Percentiles rank a stretch among this genome's conserved stretches.
Evolutionary conservation across 352 stramenopile genomes (phyloP).

Genomic region (Paralagenidium karlingii): DNA sequence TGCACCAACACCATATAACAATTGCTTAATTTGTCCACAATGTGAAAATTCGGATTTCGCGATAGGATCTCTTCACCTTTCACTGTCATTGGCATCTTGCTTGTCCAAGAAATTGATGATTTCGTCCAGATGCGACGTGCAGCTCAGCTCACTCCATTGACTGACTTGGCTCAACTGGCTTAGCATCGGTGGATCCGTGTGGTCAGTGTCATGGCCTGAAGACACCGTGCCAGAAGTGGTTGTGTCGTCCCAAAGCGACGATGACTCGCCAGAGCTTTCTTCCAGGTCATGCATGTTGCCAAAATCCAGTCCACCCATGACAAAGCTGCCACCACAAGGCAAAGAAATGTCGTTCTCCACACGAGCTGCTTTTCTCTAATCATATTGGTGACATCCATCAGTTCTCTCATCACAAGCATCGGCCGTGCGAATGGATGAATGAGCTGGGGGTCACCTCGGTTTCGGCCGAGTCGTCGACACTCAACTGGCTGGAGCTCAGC

Average conservation of each 20-base stretch:
- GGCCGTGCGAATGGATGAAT: too few species aligned
- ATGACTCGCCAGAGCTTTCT: slow-evolving; percentile 2
- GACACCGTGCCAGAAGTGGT: too few species aligned
- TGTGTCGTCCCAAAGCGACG: background rate
- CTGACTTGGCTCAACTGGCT: slow-evolving; percentile 62
- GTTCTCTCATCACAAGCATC: too few species aligned
- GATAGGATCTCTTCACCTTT: slow-evolving; percentile 17
- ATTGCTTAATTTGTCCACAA: slow-evolving; percentile 5
- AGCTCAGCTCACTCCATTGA: slow-evolving; percentile 74
- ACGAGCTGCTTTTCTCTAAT: too few species aligned
- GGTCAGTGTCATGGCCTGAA: too few species aligned
- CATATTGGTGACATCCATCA: too few species aligned
- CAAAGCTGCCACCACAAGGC: too few species aligned
- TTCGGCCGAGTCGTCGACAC: slow-evolving; percentile 7
- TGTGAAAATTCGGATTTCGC: background rate
- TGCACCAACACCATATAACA: background rate
- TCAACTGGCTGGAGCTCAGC: slow-evolving; percentile 63
- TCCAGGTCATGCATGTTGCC: too few species aligned
- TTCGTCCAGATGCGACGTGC: slow-evolving; percentile 71
- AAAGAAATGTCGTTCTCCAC: too few species aligned
- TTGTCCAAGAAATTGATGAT: slow-evolving; percentile 79
- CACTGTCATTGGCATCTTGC: slow-evolving; percentile 49
- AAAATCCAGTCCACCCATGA: too few species aligned
- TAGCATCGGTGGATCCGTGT: too few species aligned
- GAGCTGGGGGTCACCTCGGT: background rate